Conservation (phyloP, 768 basidiomycete genomes). For the Pilatotrama ljubarskyi region DNA sequence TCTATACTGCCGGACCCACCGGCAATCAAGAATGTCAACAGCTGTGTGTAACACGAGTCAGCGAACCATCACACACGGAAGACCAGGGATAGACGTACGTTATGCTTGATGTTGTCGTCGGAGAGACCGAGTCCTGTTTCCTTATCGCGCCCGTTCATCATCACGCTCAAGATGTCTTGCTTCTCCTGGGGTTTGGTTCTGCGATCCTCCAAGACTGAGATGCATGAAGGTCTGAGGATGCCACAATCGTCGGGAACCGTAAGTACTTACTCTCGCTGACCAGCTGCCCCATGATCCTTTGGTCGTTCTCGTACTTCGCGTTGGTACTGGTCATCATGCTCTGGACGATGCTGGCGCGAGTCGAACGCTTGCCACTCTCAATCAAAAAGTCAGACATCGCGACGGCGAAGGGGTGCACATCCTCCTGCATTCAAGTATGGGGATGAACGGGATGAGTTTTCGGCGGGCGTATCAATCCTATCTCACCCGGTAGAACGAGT, state of each 20-base stretch:
- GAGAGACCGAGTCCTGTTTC: conserved; percentile 43
- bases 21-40: conserved; percentile 53
- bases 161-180: conserved; percentile 45
- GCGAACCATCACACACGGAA: too few relatives aligned
- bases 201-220: conserved; percentile 40
- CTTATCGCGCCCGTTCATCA: conserved; percentile 47
- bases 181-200: conserved; percentile 39
- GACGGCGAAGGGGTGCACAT: conserved; percentile 40
- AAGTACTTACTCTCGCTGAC: conserved; percentile 39
- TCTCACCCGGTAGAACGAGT: conserved; percentile 45
- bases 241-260: neutral
- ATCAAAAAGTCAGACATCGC: conserved; percentile 45
- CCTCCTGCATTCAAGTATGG: conserved; percentile 29
- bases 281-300: conserved; percentile 40
- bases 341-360: conserved; percentile 38
- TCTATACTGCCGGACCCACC: conserved; percentile 28
- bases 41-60: conserved; percentile 24
- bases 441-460: neutral
- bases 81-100: conserved; percentile 30
- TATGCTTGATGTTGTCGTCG: conserved; percentile 43
- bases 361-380: conserved; percentile 38
- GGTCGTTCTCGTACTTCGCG: conserved; percentile 42
- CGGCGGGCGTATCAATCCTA: too few relatives aligned
- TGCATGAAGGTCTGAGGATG: neutral
- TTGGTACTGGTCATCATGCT: conserved; percentile 37